Conservation (phyloP, 2,329 filamentous ascomycete species). For the Pseudogymnoascus sp. region DNA sequence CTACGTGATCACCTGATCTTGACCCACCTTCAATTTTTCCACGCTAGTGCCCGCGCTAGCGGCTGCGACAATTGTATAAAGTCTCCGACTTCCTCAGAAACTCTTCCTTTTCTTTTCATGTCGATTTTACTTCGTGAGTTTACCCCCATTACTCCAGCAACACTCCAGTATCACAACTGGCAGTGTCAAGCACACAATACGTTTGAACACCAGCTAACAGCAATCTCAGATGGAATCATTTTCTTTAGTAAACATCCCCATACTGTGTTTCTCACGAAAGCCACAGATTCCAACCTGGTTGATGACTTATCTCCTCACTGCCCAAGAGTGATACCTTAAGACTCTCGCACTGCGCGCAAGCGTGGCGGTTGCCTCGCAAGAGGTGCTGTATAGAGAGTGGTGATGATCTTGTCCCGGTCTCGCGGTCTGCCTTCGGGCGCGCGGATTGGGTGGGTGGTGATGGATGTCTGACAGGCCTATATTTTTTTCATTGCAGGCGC, state of each 20-base stretch:
- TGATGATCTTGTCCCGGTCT: constrained; percentile 87
- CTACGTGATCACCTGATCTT: background rate
- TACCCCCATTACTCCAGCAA: background rate
- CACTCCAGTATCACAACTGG: background rate
- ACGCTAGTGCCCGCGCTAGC: background rate
- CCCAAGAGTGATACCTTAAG: constrained; percentile 77
- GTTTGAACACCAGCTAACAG: constrained; percentile 20
- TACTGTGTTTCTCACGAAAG: constrained; percentile 89
- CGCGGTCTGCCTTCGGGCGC: constrained; percentile 70
- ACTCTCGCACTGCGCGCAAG: constrained; percentile 56
- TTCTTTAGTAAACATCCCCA: constrained; percentile 93
- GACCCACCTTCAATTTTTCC: constrained; percentile 4
- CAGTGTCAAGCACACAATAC: background rate
- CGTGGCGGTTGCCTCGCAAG: constrained; percentile 43
- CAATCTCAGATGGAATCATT: constrained; percentile 61
- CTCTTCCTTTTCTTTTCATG: constrained; percentile 13
- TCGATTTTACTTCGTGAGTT: constrained; percentile 21
- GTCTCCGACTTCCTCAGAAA: constrained; percentile 5
- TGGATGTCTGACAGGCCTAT: constrained; percentile 78
- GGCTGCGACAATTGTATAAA: constrained; percentile 4
- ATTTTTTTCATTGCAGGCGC: constrained; percentile 50
- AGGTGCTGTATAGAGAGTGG: constrained; percentile 71
- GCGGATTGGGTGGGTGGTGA: constrained; percentile 72
- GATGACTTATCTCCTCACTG: constrained; percentile 85
- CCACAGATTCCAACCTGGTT: constrained; percentile 92